Evolutionary conservation across 306 rosid genomes (phyloP).

Genomic region (Pachyrhizus erosus): DNA sequence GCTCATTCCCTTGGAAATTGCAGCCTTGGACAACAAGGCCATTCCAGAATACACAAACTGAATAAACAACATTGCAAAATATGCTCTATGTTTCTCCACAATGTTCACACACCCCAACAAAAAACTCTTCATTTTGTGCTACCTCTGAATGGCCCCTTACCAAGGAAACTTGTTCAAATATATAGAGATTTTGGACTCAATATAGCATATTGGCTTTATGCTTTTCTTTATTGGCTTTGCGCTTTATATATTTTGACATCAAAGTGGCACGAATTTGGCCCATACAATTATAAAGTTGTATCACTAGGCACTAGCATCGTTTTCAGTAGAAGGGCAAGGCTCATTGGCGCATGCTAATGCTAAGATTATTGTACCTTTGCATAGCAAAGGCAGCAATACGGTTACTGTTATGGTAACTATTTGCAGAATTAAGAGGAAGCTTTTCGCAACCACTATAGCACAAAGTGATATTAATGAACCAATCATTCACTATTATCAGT

Average conservation of each 20-base stretch:
- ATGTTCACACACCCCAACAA: slow-evolving; percentile 16
- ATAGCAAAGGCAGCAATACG: slow-evolving; percentile 22
- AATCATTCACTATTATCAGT: background rate
- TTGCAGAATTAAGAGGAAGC: slow-evolving; percentile 27
- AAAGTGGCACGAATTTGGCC: slow-evolving; percentile 43
- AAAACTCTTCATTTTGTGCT: slow-evolving; percentile 52
- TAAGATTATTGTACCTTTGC: slow-evolving; percentile 39
- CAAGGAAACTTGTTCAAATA: slow-evolving; percentile 32
- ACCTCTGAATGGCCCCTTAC: slow-evolving; percentile 5
- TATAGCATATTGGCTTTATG: slow-evolving; percentile 22
- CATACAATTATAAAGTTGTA: slow-evolving; percentile 37
- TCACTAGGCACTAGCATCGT: slow-evolving; percentile 43
- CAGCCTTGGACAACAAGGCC: slow-evolving; percentile 93
- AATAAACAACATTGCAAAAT: slow-evolving; percentile 73
- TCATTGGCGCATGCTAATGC: slow-evolving; percentile 38
- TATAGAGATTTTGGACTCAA: slow-evolving; percentile 44
- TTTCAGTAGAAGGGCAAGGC: slow-evolving; percentile 23
- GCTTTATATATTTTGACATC: slow-evolving; percentile 33
- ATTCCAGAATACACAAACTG: slow-evolving; percentile 85
- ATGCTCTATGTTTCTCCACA: slow-evolving; percentile 60
- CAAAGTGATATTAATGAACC: background rate
- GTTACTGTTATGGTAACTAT: background rate
- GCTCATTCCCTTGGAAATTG: slow-evolving; percentile 89
- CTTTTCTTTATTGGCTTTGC: slow-evolving; percentile 36
- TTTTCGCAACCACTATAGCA: slow-evolving; percentile 38